Percentiles rank a stretch among this genome's conserved stretches.
Evolutionary conservation across 1,139 yeast genomes (phyloP).

Genomic region (Blastobotrys ciferrii): DNA sequence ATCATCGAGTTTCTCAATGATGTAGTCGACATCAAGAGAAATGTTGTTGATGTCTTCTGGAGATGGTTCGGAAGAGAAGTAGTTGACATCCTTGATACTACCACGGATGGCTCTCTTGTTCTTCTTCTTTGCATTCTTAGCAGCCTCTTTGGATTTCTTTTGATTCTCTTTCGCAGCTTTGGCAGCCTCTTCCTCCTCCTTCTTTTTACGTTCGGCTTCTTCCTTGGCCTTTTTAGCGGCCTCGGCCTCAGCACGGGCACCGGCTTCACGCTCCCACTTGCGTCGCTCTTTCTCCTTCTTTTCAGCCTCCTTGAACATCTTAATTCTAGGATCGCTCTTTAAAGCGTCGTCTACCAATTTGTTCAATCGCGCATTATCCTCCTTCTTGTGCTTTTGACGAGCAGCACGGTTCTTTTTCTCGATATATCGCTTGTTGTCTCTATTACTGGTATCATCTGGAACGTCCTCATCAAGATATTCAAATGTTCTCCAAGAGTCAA

Average conservation of each 20-base stretch:
- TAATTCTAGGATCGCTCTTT: conserved; percentile 91
- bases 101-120: conserved; percentile 89
- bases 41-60: conserved; percentile 53
- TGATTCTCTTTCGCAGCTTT: conserved; percentile 59
- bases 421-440: conserved; percentile 98
- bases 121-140: conserved; percentile 96
- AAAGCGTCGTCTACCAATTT: conserved; percentile 87
- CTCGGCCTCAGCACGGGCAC: conserved; percentile 92
- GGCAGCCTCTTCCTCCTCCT: conserved; percentile 67
- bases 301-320: conserved; percentile 87
- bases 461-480: conserved; percentile 99
- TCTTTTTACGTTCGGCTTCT: conserved; percentile 79
- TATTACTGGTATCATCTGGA: conserved; percentile 98
- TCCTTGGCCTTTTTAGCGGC: conserved; percentile 79
- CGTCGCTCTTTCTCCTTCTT: conserved; percentile 91
- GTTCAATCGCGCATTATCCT: conserved; percentile 87
- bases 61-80: conserved; percentile 67
- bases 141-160: conserved; percentile 96
- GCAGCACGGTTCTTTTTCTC: conserved; percentile 97
- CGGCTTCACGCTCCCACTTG: conserved; percentile 99
- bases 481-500: conserved; percentile 98
- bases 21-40: conserved; percentile 65
- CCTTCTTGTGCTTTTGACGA: conserved; percentile 96
- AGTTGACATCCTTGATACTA: conserved; percentile 77
- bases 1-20: conserved; percentile 79